phyloP scores from a whole-genome alignment of 2,329 filamentous ascomycete species.

The Sarocladium kiliense region DNA sequence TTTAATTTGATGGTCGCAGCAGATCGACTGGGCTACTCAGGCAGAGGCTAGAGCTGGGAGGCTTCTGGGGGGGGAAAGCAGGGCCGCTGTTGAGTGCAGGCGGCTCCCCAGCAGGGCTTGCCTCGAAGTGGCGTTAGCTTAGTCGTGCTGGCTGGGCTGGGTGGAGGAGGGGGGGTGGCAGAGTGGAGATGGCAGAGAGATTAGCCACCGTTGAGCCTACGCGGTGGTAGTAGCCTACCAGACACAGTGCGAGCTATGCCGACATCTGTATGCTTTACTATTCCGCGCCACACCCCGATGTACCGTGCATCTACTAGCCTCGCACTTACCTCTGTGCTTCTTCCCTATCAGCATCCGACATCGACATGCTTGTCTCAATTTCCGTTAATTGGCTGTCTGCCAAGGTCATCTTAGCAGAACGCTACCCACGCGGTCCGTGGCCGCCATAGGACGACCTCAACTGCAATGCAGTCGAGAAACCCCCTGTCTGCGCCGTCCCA shows the following conservation, averaged over 20 bases:
- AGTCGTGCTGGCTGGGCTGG: background rate
- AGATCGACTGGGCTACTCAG: background rate
- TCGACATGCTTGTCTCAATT: slow-evolving; percentile 8
- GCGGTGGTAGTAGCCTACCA: background rate
- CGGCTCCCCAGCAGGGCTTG: background rate
- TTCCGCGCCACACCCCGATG: too few relatives aligned
- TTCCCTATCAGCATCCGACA: background rate
- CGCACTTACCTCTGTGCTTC: background rate
- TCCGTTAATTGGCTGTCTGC: slow-evolving; percentile 3
- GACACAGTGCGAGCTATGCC: background rate
- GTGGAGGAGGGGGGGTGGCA: background rate
- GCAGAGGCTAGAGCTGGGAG: background rate
- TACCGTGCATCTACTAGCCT: too few relatives aligned
- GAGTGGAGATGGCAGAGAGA: slow-evolving; percentile 1
- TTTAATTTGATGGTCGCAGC: slow-evolving; percentile 8
- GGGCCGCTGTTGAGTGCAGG: background rate
- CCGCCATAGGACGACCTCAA: background rate
- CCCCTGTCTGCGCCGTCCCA: background rate
- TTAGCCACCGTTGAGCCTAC: background rate
- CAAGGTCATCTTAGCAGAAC: slow-evolving; percentile 5
- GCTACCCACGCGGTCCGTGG: background rate
- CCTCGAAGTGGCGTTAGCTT: background rate
- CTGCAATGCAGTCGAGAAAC: background rate
- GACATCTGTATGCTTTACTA: too few relatives aligned
- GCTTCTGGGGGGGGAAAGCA: background rate